phyloP scores from a whole-genome alignment of 805 yeast species.

The Yarrowia bubula region DNA sequence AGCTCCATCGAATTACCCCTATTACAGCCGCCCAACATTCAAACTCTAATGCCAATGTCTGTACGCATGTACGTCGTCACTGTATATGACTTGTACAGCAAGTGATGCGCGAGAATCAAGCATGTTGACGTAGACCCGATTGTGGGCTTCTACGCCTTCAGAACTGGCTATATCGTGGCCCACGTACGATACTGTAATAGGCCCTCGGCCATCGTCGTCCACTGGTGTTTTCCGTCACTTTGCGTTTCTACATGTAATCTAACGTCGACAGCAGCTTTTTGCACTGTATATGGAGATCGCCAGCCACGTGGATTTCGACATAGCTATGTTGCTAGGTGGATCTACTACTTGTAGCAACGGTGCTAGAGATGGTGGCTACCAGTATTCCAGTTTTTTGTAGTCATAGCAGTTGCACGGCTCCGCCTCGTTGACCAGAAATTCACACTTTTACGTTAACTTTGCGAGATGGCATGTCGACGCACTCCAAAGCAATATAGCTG shows the following conservation, averaged over 20 bases:
- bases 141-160: too few species aligned
- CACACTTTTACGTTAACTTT: neutral
- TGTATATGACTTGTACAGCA: slow-evolving; percentile 16
- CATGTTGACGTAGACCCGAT: slow-evolving; percentile 1
- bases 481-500: slow-evolving; percentile 26
- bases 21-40: slow-evolving; percentile 21
- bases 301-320: too few species aligned
- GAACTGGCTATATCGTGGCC: too few species aligned
- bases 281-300: too few species aligned
- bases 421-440: neutral
- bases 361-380: too few species aligned
- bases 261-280: neutral
- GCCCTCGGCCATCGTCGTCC: too few species aligned
- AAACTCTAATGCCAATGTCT: neutral
- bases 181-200: too few species aligned
- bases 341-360: too few species aligned
- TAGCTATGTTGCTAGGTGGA: too few species aligned
- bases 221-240: too few species aligned
- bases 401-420: too few species aligned
- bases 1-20: neutral
- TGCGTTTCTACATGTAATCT: neutral
- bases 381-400: too few species aligned
- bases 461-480: slow-evolving; percentile 25
- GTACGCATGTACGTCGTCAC: neutral
- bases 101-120: slow-evolving; percentile 16